Evolutionary conservation across 345 rosid species (phyloP), one percentile per base, ranked within the genome.

Genomic region (Populus davidiana): DNA sequence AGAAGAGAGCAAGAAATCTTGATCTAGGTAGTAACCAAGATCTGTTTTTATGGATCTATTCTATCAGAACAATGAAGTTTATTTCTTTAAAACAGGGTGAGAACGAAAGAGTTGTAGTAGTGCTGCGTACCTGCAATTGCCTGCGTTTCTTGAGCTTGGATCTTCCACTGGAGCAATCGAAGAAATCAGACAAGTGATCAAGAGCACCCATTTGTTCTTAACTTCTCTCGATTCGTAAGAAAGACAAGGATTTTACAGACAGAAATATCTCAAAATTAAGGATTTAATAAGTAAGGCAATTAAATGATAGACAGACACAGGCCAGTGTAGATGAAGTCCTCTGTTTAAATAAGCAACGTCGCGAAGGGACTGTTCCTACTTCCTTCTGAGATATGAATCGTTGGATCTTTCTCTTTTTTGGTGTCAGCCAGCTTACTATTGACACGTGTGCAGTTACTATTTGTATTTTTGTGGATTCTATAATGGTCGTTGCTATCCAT

Each of bases 101-200:
- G 47, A 38, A 5, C 8, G 43, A 11, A 11, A 8, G 21, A 52
- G 20, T 5, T 14, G 29, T 25, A 20, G 14, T 27, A 23, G 13
- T 10, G 25, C 25, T 23, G 21, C 2, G 35, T 85, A 94, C 98
- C 98, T 94, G 98, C 80, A 95, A 84, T 78, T 84, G 90, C 89
- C 71, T 92, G 77, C 88, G 90, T 81, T 84, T 89, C 89, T 79
- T 93, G 84, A 9, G 72, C 81, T 72, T 85, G 81, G 90, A 86
- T 47, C 90, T 44, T 36, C 87, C 88, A 73, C 68, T 8, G 7
- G 99, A 92, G 81, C 97, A 93, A 75, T 93, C 94, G 56, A 93
- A 93, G 79, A 90, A 81, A 79, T 93, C 13, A 14, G 98, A 86
- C 66, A 95, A 82, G 81, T 93, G 96, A 91, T 95, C 99, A 27